Evolutionary conservation across 176 grass and related monocot species (phyloP).

Genomic region (Oryza brachyantha): DNA sequence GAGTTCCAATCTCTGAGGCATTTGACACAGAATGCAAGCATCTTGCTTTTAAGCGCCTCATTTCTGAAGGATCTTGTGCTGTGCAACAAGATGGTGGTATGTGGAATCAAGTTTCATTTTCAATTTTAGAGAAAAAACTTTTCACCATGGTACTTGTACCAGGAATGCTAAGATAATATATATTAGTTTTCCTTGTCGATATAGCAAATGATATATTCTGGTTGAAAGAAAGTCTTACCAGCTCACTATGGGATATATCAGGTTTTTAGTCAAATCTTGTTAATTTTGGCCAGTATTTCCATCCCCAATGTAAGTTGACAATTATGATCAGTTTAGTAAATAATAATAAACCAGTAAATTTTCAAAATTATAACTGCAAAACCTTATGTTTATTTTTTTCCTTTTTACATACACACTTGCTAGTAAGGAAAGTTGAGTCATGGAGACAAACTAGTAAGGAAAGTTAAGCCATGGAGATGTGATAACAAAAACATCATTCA

Average conservation of each 20-base stretch:
- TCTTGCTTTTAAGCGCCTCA: constrained; percentile 23
- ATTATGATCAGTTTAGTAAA: not conserved
- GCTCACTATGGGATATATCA: not conserved
- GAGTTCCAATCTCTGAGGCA: constrained; percentile 16
- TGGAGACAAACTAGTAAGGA: not conserved
- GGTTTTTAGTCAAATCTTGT: not conserved
- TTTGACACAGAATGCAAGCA: constrained; percentile 29
- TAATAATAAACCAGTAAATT: not conserved
- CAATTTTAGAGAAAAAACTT: constrained; percentile 1
- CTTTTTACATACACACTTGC: not conserved
- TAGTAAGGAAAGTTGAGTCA: not conserved
- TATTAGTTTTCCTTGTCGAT: not conserved
- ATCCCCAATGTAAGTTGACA: not conserved
- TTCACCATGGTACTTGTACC: not conserved
- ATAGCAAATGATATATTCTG: not conserved
- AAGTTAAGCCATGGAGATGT: not conserved
- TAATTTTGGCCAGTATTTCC: not conserved
- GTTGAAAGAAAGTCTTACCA: not conserved
- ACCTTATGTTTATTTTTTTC: not conserved
- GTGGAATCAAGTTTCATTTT: constrained; percentile 39
- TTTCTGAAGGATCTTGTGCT: constrained; percentile 37
- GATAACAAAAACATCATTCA: not conserved
- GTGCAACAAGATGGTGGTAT: constrained; percentile 45
- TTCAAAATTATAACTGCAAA: not conserved
- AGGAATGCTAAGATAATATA: not conserved